phyloP scores from a whole-genome alignment of 805 yeast genomes.

The Sungouiella blattae region DNA sequence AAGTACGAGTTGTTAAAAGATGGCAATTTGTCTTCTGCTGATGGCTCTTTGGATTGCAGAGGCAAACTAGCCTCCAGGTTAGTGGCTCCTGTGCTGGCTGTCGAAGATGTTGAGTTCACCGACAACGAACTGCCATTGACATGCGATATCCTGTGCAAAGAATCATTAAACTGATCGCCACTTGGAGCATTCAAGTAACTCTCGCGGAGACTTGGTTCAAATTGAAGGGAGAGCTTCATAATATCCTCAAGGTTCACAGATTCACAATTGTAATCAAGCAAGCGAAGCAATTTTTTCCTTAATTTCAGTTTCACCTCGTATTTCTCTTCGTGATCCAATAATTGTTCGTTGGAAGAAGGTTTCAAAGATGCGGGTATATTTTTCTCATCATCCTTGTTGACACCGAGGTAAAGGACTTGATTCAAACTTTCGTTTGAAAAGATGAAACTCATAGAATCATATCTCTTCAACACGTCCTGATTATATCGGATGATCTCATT shows the following conservation, averaged over 20 bases:
- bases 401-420: conserved; percentile 40
- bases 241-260: conserved; percentile 50
- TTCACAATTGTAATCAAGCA: conserved; percentile 41
- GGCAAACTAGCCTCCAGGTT: neutral
- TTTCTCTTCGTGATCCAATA: neutral
- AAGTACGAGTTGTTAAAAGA: conserved; percentile 34
- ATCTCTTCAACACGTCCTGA: conserved; percentile 36
- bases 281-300: conserved; percentile 38
- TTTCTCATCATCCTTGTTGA: conserved; percentile 28
- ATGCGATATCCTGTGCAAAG: neutral
- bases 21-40: conserved; percentile 26
- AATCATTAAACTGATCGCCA: neutral
- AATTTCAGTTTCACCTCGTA: too few relatives aligned
- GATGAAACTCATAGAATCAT: conserved; percentile 40
- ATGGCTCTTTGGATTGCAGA: neutral
- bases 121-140: conserved; percentile 1
- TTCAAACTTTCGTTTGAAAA: conserved; percentile 42
- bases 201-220: conserved; percentile 59
- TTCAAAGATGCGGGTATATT: conserved; percentile 15
- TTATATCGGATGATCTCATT: conserved; percentile 37
- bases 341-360: neutral
- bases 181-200: conserved; percentile 23
- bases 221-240: conserved; percentile 59
- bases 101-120: neutral
- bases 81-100: neutral